A percentile compares a stretch with the other conserved stretches of the same genome.
Conservation (phyloP, 257 asterid genomes). For the Solanum acaule region DNA sequence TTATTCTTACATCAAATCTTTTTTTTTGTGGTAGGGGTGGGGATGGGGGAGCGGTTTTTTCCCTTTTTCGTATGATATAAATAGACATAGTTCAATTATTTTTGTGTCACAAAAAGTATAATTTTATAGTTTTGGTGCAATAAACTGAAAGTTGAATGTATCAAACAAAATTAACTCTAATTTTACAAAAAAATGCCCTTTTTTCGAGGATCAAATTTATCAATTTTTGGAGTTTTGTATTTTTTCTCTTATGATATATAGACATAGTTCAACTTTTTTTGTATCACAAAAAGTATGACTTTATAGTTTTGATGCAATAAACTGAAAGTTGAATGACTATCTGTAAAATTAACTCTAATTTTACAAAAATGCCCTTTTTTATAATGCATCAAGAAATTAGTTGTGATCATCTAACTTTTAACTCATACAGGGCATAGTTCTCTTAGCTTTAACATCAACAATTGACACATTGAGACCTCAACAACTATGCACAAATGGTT, state of each 20-base stretch:
- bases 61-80: background rate
- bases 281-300: background rate
- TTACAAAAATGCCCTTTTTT: background rate
- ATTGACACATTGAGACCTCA: constrained; percentile 9
- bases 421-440: constrained; percentile 9
- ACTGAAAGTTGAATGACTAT: background rate
- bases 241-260: background rate
- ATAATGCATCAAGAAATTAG: background rate
- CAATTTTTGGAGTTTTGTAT: too few species aligned
- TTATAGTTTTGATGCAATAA: background rate
- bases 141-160: background rate
- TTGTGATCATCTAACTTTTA: background rate
- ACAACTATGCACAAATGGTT: background rate
- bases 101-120: background rate
- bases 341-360: background rate
- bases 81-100: background rate
- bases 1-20: background rate
- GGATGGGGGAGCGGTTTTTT: background rate
- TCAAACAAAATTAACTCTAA: background rate
- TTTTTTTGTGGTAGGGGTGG: too few species aligned
- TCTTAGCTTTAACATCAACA: background rate
- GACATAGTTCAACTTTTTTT: background rate
- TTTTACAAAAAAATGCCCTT: background rate
- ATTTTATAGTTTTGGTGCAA: background rate
- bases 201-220: too few species aligned